Conservation (phyloP, 805 yeast genomes). For the Tetrapisispora arboricola region DNA sequence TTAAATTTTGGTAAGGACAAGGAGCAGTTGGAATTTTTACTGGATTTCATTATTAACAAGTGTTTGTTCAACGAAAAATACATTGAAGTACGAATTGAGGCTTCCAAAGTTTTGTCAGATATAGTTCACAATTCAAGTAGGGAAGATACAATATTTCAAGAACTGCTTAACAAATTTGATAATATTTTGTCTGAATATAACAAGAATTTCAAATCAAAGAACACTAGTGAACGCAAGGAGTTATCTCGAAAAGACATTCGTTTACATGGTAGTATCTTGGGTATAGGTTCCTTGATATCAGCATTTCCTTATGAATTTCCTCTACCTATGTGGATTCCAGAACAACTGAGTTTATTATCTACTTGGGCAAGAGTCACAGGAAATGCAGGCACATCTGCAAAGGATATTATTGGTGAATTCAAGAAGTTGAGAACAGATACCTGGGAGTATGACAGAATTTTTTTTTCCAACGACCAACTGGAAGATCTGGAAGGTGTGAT, state of each 20-base stretch:
- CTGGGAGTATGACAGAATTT: conserved; percentile 81
- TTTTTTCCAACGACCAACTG: conserved; percentile 66
- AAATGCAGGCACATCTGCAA: conserved; percentile 71
- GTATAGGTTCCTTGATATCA: conserved; percentile 75
- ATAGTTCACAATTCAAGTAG: conserved; percentile 55
- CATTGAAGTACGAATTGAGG: conserved; percentile 64
- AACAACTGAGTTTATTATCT: conserved; percentile 57
- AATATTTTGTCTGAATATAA: conserved; percentile 18
- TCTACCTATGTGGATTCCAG: conserved; percentile 84
- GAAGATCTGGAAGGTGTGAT: conserved; percentile 91
- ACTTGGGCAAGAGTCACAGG: conserved; percentile 68
- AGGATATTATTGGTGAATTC: conserved; percentile 68
- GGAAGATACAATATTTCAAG: conserved; percentile 18
- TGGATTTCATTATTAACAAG: conserved; percentile 42
- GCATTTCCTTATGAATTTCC: conserved; percentile 91
- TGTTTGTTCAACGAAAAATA: conserved; percentile 49
- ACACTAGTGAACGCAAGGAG: conserved; percentile 24
- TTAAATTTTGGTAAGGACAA: conserved; percentile 41
- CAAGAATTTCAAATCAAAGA: conserved; percentile 1
- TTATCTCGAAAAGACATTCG: conserved; percentile 31
- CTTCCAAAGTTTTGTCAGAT: conserved; percentile 68
- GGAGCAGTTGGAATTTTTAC: conserved; percentile 24
- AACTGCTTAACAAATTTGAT: conserved; percentile 36
- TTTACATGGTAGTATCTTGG: conserved; percentile 80
- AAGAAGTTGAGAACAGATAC: conserved; percentile 90